Percentiles rank a stretch among this genome's conserved stretches.
phyloP scores from a whole-genome alignment of 148 eudicot genomes.

The Spergularia marina region DNA sequence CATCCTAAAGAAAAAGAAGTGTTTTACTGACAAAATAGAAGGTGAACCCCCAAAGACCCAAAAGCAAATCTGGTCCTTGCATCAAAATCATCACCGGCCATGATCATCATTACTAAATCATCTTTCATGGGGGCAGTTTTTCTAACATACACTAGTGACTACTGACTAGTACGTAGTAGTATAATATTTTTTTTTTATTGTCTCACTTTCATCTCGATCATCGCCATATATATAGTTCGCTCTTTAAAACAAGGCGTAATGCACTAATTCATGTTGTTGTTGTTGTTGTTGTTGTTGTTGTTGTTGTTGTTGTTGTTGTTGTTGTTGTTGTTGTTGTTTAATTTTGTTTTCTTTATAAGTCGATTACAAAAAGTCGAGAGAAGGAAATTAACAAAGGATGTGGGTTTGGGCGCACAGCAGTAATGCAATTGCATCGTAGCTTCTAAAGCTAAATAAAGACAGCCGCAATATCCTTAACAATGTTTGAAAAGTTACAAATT shows the following conservation, averaged over 20 bases:
- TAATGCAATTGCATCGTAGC: constrained; percentile 25
- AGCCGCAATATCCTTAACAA: background rate
- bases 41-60: constrained; percentile 27
- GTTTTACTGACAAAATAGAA: constrained; percentile 36
- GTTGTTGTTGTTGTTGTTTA: no score
- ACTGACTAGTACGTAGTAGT: no score
- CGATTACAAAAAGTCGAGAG: background rate
- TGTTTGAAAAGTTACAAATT: background rate
- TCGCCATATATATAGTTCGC: no score
- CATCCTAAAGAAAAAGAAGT: constrained; percentile 11
- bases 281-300: no score
- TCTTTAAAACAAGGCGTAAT: no score
- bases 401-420: background rate
- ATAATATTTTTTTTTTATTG: no score
- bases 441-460: constrained; percentile 24
- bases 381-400: background rate
- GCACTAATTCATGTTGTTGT: no score
- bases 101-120: constrained; percentile 50
- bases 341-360: no score
- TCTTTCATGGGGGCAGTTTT: constrained; percentile 28
- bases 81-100: constrained; percentile 31
- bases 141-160: no score
- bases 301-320: no score
- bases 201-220: no score
- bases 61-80: constrained; percentile 22